Evolutionary conservation across 2,329 filamentous ascomycete genomes (phyloP).

Genomic region (Proliferodiscus dingleyae): DNA sequence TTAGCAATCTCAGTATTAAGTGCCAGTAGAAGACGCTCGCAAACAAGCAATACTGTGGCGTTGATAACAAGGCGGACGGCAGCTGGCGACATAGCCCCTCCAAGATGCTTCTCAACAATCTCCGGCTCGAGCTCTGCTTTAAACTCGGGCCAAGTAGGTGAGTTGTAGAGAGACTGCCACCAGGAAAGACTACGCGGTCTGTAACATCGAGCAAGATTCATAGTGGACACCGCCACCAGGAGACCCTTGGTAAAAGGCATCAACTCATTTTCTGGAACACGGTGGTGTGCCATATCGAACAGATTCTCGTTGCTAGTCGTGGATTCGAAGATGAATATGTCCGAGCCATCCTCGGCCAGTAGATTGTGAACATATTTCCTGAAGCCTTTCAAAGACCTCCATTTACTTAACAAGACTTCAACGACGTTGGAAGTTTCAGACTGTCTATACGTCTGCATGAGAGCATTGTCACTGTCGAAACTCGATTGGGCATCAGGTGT

Average conservation of each 20-base stretch:
- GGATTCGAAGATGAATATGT: slow-evolving; percentile 14
- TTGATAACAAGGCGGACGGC: slow-evolving; percentile 10
- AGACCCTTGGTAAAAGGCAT: slow-evolving; percentile 10
- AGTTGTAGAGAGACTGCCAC: slow-evolving; percentile 12
- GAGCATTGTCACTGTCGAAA: not conserved
- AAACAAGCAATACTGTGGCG: slow-evolving; percentile 10
- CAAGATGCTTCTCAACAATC: slow-evolving; percentile 5
- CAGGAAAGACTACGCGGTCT: slow-evolving; percentile 9
- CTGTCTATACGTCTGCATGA: not conserved
- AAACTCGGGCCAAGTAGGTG: slow-evolving; percentile 11
- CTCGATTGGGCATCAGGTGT: too few relatives aligned
- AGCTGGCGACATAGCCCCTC: slow-evolving; percentile 7
- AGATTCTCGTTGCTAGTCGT: slow-evolving; percentile 9
- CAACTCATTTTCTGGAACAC: slow-evolving; percentile 5
- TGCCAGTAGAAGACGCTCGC: slow-evolving; percentile 9
- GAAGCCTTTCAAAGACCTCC: slow-evolving; percentile 15
- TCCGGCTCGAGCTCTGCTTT: slow-evolving; percentile 3
- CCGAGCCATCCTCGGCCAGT: slow-evolving; percentile 3
- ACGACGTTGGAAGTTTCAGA: slow-evolving; percentile 1
- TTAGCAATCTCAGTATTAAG: slow-evolving; percentile 8
- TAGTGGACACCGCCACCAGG: slow-evolving; percentile 11
- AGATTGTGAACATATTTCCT: slow-evolving; percentile 11
- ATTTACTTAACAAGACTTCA: slow-evolving; percentile 10
- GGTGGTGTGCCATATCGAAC: slow-evolving; percentile 7
- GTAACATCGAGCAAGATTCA: slow-evolving; percentile 3